Evolutionary conservation across 805 yeast species (phyloP).

Genomic region (Ogataea ganodermae): DNA sequence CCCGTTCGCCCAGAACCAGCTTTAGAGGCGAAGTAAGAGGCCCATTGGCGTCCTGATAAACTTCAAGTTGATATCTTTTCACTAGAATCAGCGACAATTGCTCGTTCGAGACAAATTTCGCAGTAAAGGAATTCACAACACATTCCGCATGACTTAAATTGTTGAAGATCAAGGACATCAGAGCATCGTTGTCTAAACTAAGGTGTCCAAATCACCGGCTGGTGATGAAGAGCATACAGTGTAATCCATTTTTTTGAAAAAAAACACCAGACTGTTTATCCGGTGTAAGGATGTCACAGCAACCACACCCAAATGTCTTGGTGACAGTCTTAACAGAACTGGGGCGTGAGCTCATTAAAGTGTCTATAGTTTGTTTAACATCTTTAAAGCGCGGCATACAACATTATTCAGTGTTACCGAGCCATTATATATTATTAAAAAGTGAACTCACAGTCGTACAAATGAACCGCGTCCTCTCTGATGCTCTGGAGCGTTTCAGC

Average conservation of each 20-base stretch:
- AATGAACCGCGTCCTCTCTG: constrained; percentile 14
- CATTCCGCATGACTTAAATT: background rate
- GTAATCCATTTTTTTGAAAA: too few relatives aligned
- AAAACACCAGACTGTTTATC: too few relatives aligned
- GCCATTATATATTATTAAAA: constrained; percentile 9
- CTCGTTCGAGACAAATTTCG: constrained; percentile 1
- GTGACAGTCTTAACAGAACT: too few relatives aligned
- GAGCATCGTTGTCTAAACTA: background rate
- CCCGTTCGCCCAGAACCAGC: constrained; percentile 13
- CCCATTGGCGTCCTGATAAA: background rate
- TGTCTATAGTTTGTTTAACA: too few relatives aligned
- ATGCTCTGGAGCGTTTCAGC: constrained; percentile 12
- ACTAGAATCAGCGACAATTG: constrained; percentile 9
- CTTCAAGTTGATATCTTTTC: constrained; percentile 9
- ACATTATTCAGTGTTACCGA: background rate
- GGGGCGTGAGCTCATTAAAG: too few relatives aligned
- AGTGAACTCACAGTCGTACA: constrained; percentile 20
- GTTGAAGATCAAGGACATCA: constrained; percentile 7
- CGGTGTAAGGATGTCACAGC: too few relatives aligned
- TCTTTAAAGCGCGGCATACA: too few relatives aligned
- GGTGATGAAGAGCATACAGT: too few relatives aligned
- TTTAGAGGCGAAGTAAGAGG: background rate
- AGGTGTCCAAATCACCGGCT: background rate
- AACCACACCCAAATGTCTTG: too few relatives aligned
- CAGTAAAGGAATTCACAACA: constrained; percentile 10